Evolutionary conservation across 208 protist species (phyloP).

Genomic region (Leptomonas pyrrhocoris): DNA sequence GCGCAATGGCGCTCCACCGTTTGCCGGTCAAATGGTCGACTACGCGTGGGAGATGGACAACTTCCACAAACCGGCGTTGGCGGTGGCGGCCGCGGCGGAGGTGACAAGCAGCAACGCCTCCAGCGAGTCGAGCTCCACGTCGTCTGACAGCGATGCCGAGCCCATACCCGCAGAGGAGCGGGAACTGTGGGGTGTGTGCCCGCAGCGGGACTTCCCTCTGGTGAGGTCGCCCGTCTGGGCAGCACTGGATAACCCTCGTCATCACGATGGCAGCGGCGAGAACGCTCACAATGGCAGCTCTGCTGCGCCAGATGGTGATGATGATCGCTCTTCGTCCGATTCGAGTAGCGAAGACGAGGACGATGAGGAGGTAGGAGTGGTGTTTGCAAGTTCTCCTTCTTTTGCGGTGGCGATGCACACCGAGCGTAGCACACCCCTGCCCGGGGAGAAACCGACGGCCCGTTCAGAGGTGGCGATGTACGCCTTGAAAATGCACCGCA

Average conservation of each 20-base stretch:
- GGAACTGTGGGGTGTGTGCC: slow-evolving; percentile 15
- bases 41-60: neutral
- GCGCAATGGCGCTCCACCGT: neutral
- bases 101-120: neutral
- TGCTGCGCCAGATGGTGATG: too few species aligned
- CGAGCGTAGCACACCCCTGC: too few species aligned
- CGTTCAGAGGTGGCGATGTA: slow-evolving; percentile 9
- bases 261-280: neutral
- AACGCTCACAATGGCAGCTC: neutral
- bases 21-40: neutral
- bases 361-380: neutral
- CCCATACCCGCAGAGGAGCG: neutral
- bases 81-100: neutral
- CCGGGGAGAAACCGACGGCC: too few species aligned
- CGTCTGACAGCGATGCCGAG: neutral
- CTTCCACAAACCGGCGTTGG: neutral
- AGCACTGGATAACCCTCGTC: neutral
- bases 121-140: neutral
- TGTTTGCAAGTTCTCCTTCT: neutral
- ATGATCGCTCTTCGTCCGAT: neutral
- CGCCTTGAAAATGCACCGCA: slow-evolving; percentile 5
- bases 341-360: neutral
- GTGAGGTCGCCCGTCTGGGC: slow-evolving; percentile 11
- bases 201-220: slow-evolving; percentile 6
- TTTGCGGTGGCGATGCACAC: neutral